phyloP scores from a whole-genome alignment of 768 basidiomycete genomes.

The Dictyophora rubrovolvata region DNA sequence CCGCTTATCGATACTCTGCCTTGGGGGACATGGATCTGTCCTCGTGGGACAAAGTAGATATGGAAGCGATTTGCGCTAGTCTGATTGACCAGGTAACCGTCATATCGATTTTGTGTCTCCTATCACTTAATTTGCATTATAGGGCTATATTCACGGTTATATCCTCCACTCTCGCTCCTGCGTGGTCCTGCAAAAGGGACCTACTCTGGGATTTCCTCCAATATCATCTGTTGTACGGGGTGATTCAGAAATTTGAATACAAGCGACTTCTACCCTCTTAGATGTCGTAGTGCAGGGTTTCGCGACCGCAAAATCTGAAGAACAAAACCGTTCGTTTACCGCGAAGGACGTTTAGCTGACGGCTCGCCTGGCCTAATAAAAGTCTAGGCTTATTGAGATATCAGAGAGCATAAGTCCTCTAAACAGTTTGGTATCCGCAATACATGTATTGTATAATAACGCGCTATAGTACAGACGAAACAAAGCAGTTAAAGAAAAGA shows the following conservation, averaged over 20 bases:
- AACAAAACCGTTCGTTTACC: no score
- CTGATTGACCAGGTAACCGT: conserved; percentile 6
- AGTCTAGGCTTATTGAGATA: no score
- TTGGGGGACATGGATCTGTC: conserved; percentile 3
- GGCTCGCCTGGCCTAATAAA: no score
- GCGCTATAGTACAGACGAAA: neutral
- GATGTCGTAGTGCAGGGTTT: no score
- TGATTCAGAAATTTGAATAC: neutral
- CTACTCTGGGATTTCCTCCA: conserved; percentile 5
- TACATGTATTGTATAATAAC: no score
- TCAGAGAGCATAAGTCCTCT: no score
- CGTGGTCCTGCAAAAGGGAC: conserved; percentile 7
- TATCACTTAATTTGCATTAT: neutral
- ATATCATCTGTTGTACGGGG: neutral
- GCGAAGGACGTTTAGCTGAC: no score
- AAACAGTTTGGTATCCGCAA: no score
- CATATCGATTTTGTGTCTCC: neutral
- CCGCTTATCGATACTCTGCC: conserved; percentile 7
- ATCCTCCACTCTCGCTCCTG: conserved; percentile 7
- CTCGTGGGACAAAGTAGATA: conserved; percentile 5
- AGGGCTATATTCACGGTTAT: conserved; percentile 10
- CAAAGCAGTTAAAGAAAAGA: neutral
- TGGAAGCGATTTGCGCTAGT: conserved; percentile 9
- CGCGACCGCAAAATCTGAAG: no score
- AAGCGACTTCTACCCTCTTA: no score